Evolutionary conservation across 1,139 yeast species (phyloP).

Genomic region (Magnusiomyces ingens): DNA sequence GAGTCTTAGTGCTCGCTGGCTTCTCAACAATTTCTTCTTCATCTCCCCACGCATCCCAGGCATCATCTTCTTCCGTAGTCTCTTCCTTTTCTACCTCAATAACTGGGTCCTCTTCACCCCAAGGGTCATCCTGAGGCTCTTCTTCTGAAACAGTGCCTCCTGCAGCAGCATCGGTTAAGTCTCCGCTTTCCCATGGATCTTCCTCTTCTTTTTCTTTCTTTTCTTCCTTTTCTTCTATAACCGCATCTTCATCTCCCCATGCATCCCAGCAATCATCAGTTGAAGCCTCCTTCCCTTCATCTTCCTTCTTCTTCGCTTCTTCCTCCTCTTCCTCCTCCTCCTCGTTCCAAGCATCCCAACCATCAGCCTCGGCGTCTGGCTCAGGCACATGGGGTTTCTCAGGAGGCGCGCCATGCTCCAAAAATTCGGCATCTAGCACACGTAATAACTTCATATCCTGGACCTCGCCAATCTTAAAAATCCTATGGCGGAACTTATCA

Average conservation of each 20-base stretch:
- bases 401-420: neutral
- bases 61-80: conserved; percentile 11
- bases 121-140: neutral
- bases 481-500: neutral
- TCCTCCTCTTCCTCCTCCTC: conserved; percentile 18
- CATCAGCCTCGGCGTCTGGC: conserved; percentile 16
- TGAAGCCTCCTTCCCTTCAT: conserved; percentile 12
- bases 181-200: neutral
- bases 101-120: neutral
- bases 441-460: neutral
- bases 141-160: neutral
- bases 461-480: neutral
- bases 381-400: neutral
- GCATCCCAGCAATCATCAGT: conserved; percentile 14
- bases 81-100: neutral
- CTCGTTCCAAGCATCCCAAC: conserved; percentile 23
- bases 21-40: conserved; percentile 17
- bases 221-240: neutral
- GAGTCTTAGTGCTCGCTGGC: neutral
- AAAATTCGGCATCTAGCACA: conserved; percentile 10
- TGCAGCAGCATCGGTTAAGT: neutral
- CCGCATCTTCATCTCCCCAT: conserved; percentile 9
- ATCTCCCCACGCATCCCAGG: conserved; percentile 27
- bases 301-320: conserved; percentile 10
- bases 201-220: neutral